Evolutionary conservation across 805 yeast species (phyloP).

Genomic region (Metschnikowia anglica): DNA sequence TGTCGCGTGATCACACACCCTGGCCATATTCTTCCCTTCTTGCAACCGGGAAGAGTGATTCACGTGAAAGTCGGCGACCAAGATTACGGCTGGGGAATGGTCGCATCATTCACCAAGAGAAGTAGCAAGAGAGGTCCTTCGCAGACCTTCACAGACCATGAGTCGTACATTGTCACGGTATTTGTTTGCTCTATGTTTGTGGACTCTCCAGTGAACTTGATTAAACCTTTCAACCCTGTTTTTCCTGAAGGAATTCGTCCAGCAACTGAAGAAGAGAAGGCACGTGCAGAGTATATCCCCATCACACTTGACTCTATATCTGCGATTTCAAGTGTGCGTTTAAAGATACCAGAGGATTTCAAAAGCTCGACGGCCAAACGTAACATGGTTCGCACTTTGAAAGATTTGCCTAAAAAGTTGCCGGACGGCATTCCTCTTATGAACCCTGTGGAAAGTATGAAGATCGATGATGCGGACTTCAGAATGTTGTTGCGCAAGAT

Average conservation of each 20-base stretch:
- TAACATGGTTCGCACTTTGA: constrained; percentile 66
- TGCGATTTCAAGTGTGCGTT: constrained; percentile 74
- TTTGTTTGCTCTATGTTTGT: constrained; percentile 73
- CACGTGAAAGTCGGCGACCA: constrained; percentile 58
- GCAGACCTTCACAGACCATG: constrained; percentile 74
- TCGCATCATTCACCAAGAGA: constrained; percentile 73
- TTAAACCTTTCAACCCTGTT: constrained; percentile 74
- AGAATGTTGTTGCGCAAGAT: constrained; percentile 67
- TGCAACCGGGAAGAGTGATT: constrained; percentile 86
- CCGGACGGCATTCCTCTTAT: constrained; percentile 89
- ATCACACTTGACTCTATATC: constrained; percentile 76
- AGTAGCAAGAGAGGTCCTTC: constrained; percentile 56
- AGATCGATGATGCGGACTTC: constrained; percentile 82
- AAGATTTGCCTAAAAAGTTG: constrained; percentile 77
- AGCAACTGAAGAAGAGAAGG: constrained; percentile 65
- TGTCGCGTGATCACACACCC: constrained; percentile 89
- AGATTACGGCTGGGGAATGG: constrained; percentile 97
- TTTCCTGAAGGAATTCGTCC: constrained; percentile 90
- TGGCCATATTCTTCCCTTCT: constrained; percentile 73
- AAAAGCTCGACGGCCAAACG: constrained; percentile 56
- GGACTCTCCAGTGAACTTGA: constrained; percentile 80
- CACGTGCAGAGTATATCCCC: constrained; percentile 77
- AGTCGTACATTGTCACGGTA: constrained; percentile 84
- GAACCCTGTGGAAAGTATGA: constrained; percentile 92
- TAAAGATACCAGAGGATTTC: constrained; percentile 75